Base-by-base conservation (phyloP, 352 stramenopile genomes). In the Pythium coloratum region DNA sequence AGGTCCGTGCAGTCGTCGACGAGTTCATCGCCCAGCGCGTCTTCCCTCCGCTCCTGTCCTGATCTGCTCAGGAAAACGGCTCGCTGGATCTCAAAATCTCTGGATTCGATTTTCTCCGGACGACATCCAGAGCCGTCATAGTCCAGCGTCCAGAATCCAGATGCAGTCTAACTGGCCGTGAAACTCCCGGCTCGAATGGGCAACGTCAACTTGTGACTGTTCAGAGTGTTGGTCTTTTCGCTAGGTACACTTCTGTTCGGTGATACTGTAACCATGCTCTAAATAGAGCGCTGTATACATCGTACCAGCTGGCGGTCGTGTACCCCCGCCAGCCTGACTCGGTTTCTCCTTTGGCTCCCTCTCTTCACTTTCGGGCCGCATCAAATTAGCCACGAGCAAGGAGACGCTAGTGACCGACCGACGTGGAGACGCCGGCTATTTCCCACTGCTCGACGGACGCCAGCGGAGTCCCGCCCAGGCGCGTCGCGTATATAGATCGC, bases 11-110 rank as follows among this genome's bases (percentile, higher is more conserved):
- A 16, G 46, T 53, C 46, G n/a, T 53, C 6, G 46, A 53, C n/a
- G 46, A 53, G 46, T 53, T 53, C 46, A 53, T 53, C 46, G 18
- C 46, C 14, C 46, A 53, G n/a, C 46, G 46, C 46, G 32, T 53
- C 46, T 33, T 53, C 42, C 62, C 38, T 81, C 74, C 61, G 51
- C 72, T 12, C 76, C 75, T 58, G 80, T 76, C 51, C 28, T 57
- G 10, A 78, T 73, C 0, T 82, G 67, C 49, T 81, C 75, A 8
- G 80, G 69, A 49, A 6, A 47, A 47, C n/a, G 12, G 28, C 28
- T 30, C 28, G 28, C 46, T 53, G 46, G n/a, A 14, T 30, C 32
- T 20, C n/a, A 18, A 12, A 26, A 24, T n/a, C 46, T 28, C 44
- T 50, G 44, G 44, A 50, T 12, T 28, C 44, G 4, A 14, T 30